Evolutionary conservation across 805 yeast genomes (phyloP).

Genomic region (Peterozyma xylosa): DNA sequence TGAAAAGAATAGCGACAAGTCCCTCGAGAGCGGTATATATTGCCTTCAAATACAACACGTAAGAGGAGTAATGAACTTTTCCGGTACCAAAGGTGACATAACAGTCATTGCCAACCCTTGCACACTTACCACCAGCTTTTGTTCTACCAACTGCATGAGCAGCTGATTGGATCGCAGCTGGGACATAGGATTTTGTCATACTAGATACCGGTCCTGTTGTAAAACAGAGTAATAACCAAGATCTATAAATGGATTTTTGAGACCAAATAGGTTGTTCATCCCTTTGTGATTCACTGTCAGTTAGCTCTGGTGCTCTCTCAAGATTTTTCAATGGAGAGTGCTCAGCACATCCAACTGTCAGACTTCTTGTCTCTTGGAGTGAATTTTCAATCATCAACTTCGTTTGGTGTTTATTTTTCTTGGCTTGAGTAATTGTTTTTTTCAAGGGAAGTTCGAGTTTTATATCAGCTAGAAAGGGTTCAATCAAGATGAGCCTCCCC

Average conservation of each 20-base stretch:
- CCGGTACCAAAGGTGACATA: slow-evolving; percentile 27
- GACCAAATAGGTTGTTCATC: slow-evolving; percentile 10
- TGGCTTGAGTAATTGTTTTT: too few species aligned
- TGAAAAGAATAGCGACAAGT: slow-evolving; percentile 23
- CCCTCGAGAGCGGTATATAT: slow-evolving; percentile 31
- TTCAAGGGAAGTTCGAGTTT: too few species aligned
- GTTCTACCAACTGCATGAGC: slow-evolving; percentile 24
- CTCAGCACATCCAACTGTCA: too few species aligned
- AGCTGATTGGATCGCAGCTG: slow-evolving; percentile 30
- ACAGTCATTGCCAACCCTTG: slow-evolving; percentile 27
- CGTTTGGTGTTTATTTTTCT: too few species aligned
- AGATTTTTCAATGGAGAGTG: too few species aligned
- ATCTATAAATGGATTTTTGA: slow-evolving; percentile 15
- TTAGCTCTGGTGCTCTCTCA: too few species aligned
- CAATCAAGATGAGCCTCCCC: too few species aligned
- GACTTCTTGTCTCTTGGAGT: too few species aligned
- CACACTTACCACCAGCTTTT: slow-evolving; percentile 18
- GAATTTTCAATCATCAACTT: too few species aligned
- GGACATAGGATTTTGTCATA: slow-evolving; percentile 31
- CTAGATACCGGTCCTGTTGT: slow-evolving; percentile 35
- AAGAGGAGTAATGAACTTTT: slow-evolving; percentile 25
- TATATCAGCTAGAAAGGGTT: too few species aligned
- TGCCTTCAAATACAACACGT: slow-evolving; percentile 29
- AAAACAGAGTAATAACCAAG: slow-evolving; percentile 31
- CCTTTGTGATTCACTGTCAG: too few species aligned